phyloP scores from a whole-genome alignment of 2,329 filamentous ascomycete genomes.

The Colletotrichum sp. region DNA sequence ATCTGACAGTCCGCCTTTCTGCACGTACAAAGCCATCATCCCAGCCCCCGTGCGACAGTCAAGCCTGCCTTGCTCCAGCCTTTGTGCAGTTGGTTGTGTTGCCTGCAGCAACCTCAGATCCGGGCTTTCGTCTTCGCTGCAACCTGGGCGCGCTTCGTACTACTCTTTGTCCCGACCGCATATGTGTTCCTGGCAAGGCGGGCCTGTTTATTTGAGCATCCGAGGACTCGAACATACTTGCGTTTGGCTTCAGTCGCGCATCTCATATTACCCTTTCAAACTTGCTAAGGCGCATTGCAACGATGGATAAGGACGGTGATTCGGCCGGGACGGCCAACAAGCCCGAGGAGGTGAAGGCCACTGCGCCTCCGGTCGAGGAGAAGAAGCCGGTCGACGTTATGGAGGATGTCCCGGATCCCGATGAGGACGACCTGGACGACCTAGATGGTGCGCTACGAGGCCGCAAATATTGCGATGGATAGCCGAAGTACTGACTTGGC shows the following conservation, averaged over 20 bases:
- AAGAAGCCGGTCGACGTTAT: slow-evolving; percentile 31
- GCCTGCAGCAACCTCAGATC: neutral
- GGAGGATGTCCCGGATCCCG: slow-evolving; percentile 80
- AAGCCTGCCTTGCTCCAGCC: neutral
- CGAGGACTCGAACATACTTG: neutral
- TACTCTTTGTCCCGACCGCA: neutral
- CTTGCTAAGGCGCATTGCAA: neutral
- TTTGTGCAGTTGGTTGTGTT: neutral
- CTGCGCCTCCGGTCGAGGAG: slow-evolving; percentile 20
- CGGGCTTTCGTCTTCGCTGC: neutral
- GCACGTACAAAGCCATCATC: slow-evolving; percentile 15
- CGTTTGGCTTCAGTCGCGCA: neutral
- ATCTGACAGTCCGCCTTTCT: slow-evolving; percentile 20
- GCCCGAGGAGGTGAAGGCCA: slow-evolving; percentile 21
- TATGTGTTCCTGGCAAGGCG: neutral
- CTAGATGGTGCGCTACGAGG: slow-evolving; percentile 71
- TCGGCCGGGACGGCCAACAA: slow-evolving; percentile 8
- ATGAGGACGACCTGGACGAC: slow-evolving; percentile 91
- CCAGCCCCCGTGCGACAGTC: slow-evolving; percentile 7
- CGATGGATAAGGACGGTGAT: slow-evolving; percentile 14
- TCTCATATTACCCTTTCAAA: neutral
- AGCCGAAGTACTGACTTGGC: neutral
- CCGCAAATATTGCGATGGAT: neutral
- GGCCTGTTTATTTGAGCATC: neutral
- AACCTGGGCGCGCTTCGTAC: neutral